Evolutionary conservation across 31 red algal species (phyloP).

Genomic region (Odonthalia washingtoniensis): DNA sequence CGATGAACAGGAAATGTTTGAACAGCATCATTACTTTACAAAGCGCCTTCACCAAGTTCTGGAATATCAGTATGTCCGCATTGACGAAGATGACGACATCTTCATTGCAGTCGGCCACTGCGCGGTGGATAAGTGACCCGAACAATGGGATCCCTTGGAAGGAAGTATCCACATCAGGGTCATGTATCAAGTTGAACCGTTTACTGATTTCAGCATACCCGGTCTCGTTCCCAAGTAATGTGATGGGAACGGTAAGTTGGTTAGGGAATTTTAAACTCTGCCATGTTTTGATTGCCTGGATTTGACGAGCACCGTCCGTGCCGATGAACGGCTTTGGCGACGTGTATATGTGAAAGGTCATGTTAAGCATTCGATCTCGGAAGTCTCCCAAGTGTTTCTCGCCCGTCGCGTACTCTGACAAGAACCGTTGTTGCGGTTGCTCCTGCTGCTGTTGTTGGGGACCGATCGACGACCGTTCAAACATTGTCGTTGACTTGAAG

Average conservation of each 20-base stretch:
- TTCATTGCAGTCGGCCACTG: constrained; percentile 82
- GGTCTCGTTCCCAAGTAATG: constrained; percentile 89
- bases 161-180: constrained; percentile 95
- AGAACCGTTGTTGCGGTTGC: too few relatives aligned
- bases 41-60: constrained; percentile 90
- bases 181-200: constrained; percentile 85
- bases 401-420: too few relatives aligned
- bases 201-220: constrained; percentile 88
- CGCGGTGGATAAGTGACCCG: constrained; percentile 94
- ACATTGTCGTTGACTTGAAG: too few relatives aligned
- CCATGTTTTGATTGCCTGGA: constrained; percentile 97
- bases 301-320: constrained; percentile 85
- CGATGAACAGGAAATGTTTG: constrained; percentile 92
- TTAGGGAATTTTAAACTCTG: constrained; percentile 79
- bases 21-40: constrained; percentile 93
- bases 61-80: constrained; percentile 96
- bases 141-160: constrained; percentile 99
- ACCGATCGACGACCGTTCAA: too few relatives aligned
- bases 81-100: constrained; percentile 95
- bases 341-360: too few relatives aligned
- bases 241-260: constrained; percentile 73
- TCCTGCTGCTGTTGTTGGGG: too few relatives aligned
- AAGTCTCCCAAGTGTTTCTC: too few relatives aligned
- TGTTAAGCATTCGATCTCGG: too few relatives aligned
- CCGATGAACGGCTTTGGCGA: constrained; percentile 99